Conservation (phyloP, 2,329 filamentous ascomycete species). For the Akanthomyces lecanii region DNA sequence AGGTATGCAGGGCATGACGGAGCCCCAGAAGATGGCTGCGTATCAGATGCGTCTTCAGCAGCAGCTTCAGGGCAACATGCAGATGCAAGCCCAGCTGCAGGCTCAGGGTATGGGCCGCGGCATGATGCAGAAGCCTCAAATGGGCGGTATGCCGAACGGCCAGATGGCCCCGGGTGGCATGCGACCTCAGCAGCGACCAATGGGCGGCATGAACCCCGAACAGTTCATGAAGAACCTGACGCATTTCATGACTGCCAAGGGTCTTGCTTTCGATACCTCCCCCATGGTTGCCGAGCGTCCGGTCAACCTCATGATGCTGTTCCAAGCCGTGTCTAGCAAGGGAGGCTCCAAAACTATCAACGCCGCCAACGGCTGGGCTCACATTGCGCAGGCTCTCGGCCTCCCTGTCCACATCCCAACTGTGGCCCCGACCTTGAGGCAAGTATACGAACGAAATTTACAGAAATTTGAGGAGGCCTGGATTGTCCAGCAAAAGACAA, state of each 20-base stretch:
- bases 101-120: conserved; percentile 40
- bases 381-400: conserved; percentile 62
- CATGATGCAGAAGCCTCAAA: conserved; percentile 51
- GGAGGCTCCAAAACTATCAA: conserved; percentile 75
- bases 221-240: conserved; percentile 72
- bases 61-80: conserved; percentile 59
- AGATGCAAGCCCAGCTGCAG: conserved; percentile 51
- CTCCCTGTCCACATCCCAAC: conserved; percentile 61
- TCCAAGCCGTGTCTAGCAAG: conserved; percentile 67
- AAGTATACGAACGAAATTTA: conserved; percentile 72
- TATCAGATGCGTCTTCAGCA: conserved; percentile 84
- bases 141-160: conserved; percentile 28
- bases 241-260: conserved; percentile 71
- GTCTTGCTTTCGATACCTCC: conserved; percentile 68
- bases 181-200: conserved; percentile 46
- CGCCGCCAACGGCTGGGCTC: conserved; percentile 66
- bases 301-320: conserved; percentile 72
- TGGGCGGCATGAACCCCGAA: conserved; percentile 52
- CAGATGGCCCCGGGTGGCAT: conserved; percentile 43
- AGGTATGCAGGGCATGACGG: conserved; percentile 37
- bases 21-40: conserved; percentile 68
- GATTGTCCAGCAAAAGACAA: conserved; percentile 51
- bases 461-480: conserved; percentile 71
- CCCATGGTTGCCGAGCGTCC: conserved; percentile 70
- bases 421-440: conserved; percentile 65